Evolutionary conservation across 129 eudicot species (phyloP).

Genomic region (Mikania micrantha): DNA sequence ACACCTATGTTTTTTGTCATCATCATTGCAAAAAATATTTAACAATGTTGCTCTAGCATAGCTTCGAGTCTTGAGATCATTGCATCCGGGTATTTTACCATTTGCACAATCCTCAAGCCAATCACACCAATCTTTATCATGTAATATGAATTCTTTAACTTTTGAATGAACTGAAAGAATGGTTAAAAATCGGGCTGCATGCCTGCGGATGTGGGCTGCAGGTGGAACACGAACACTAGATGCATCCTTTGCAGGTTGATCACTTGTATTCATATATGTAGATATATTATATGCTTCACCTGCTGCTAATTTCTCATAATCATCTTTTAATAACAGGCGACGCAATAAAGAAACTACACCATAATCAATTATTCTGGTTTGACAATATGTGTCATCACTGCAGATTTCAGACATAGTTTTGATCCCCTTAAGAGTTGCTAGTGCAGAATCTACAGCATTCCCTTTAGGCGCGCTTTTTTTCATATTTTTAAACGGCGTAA

Average conservation of each 20-base stretch:
- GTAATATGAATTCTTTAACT: slow-evolving; percentile 62
- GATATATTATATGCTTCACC: slow-evolving; percentile 86
- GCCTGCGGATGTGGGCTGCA: slow-evolving; percentile 80
- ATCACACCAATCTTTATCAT: slow-evolving; percentile 62
- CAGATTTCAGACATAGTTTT: slow-evolving; percentile 88
- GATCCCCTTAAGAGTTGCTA: slow-evolving; percentile 89
- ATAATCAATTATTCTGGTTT: slow-evolving; percentile 52
- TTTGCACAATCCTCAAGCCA: slow-evolving; percentile 99
- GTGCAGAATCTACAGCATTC: slow-evolving; percentile 75
- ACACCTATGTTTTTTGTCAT: slow-evolving; percentile 33
- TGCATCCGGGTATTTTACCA: slow-evolving; percentile 73
- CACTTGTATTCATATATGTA: slow-evolving; percentile 46
- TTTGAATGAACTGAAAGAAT: slow-evolving; percentile 75
- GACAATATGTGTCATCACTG: slow-evolving; percentile 65
- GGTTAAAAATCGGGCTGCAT: slow-evolving; percentile 77
- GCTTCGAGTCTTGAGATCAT: slow-evolving; percentile 85
- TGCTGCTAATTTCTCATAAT: slow-evolving; percentile 90
- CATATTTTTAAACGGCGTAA: slow-evolving; percentile 47
- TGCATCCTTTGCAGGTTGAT: slow-evolving; percentile 39
- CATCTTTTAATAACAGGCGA: slow-evolving; percentile 71
- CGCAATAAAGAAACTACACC: slow-evolving; percentile 75
- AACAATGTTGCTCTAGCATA: slow-evolving; percentile 87
- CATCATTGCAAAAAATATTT: slow-evolving; percentile 56
- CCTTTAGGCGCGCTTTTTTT: slow-evolving; percentile 56
- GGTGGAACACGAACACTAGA: slow-evolving; percentile 61